Conservation (phyloP, 2,329 filamentous ascomycete genomes). For the Zymoseptoria tritici region DNA sequence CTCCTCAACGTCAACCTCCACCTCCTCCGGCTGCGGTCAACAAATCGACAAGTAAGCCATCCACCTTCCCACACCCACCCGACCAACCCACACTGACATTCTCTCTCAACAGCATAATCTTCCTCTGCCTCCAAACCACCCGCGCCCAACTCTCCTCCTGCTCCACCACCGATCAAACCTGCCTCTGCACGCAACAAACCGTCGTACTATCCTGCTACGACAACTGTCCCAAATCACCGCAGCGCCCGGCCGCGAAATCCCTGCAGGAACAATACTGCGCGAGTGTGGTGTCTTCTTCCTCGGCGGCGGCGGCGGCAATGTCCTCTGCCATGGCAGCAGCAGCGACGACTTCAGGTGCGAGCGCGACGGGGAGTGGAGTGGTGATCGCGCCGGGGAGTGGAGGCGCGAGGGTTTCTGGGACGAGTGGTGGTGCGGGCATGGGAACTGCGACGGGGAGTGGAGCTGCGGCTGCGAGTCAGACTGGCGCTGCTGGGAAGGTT, state of each 20-base stretch:
- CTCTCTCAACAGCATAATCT: slow-evolving; percentile 46
- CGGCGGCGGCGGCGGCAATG: neutral
- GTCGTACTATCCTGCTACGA: slow-evolving; percentile 47
- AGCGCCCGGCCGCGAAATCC: slow-evolving; percentile 29
- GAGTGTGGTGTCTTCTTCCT: slow-evolving; percentile 23
- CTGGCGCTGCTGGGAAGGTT: slow-evolving; percentile 6
- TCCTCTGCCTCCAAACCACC: slow-evolving; percentile 40
- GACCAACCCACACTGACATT: too few species aligned
- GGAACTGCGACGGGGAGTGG: slow-evolving; percentile 4
- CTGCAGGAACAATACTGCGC: slow-evolving; percentile 30
- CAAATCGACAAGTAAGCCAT: slow-evolving; percentile 32
- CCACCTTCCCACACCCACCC: neutral
- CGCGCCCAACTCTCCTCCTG: slow-evolving; percentile 39
- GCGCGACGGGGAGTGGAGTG: slow-evolving; percentile 5
- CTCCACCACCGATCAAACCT: slow-evolving; percentile 45
- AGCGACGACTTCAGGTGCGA: slow-evolving; percentile 41
- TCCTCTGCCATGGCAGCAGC: slow-evolving; percentile 30
- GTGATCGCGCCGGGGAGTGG: neutral
- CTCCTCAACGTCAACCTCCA: slow-evolving; percentile 24
- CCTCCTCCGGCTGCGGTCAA: slow-evolving; percentile 29
- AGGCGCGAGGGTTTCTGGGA: slow-evolving; percentile 1
- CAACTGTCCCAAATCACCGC: slow-evolving; percentile 50
- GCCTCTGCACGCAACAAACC: slow-evolving; percentile 51
- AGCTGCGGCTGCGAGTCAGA: slow-evolving; percentile 1
- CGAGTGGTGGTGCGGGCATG: neutral